Percentiles rank a stretch among this genome's conserved stretches.
phyloP scores from a whole-genome alignment of 495 filamentous ascomycete species.

The Aspergillus nidulans region DNA sequence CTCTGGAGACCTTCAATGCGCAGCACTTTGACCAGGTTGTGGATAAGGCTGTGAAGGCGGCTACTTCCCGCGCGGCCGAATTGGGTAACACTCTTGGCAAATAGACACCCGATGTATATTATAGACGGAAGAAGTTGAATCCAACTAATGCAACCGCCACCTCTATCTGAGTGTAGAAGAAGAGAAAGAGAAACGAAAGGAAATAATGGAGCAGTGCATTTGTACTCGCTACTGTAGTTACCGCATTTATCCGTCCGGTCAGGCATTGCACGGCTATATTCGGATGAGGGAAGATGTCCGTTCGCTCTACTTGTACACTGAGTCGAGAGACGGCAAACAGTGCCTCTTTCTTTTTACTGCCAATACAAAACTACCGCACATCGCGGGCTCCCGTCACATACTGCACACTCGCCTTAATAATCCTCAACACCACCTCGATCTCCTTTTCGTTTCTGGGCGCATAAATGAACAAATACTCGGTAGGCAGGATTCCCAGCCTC shows the following conservation, averaged over 20 bases:
- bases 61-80: constrained; percentile 34
- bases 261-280: too few relatives aligned
- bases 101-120: neutral
- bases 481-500: constrained; percentile 33
- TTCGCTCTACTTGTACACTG: neutral
- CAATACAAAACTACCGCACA: constrained; percentile 1
- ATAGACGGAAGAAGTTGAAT: neutral
- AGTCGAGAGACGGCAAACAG: neutral
- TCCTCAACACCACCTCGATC: constrained; percentile 60
- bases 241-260: too few relatives aligned
- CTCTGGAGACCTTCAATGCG: constrained; percentile 34
- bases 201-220: too few relatives aligned
- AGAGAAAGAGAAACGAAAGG: too few relatives aligned
- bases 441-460: constrained; percentile 69
- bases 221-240: too few relatives aligned
- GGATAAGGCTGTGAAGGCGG: constrained; percentile 37
- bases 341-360: neutral
- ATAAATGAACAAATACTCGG: constrained; percentile 77
- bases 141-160: neutral
- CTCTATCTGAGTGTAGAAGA: too few relatives aligned
- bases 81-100: constrained; percentile 23
- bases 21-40: constrained; percentile 32
- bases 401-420: constrained; percentile 59
- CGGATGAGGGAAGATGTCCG: too few relatives aligned
- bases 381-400: constrained; percentile 30